These are phyloP conservation scores for Flaveria floridana DNA, from an alignment of 140 eudicot species.

Conservation along the genomic window DNA sequence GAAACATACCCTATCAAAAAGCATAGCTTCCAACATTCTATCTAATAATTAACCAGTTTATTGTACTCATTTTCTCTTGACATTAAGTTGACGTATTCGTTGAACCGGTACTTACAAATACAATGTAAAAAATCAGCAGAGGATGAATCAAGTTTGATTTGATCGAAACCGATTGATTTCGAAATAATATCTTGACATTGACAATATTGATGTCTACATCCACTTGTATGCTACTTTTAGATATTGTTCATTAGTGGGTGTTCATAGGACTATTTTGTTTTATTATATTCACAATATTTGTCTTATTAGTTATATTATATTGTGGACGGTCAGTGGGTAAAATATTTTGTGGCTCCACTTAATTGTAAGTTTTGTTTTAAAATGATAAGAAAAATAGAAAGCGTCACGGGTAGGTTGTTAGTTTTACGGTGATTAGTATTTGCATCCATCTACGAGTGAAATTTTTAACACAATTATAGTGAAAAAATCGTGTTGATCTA, in stretches of 20 bases:
- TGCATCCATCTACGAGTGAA: too few species aligned
- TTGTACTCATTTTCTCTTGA: neutral
- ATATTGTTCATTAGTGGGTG: neutral
- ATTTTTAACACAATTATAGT: too few species aligned
- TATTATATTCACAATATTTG: conserved; percentile 7
- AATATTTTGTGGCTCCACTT: too few species aligned
- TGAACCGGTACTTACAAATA: neutral
- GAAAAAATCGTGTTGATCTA: too few species aligned
- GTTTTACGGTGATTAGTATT: too few species aligned
- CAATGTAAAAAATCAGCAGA: conserved; percentile 13
- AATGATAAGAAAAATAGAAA: too few species aligned
- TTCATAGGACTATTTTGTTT: neutral
- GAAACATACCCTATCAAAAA: too few species aligned
- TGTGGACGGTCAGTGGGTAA: neutral
- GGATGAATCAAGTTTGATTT: conserved; percentile 4
- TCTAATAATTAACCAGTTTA: neutral
- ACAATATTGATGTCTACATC: conserved; percentile 9
- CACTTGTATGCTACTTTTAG: conserved; percentile 13
- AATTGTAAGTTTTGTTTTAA: too few species aligned
- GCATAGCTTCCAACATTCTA: too few species aligned
- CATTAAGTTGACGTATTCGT: neutral
- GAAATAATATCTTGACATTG: conserved; percentile 8
- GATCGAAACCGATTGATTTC: conserved; percentile 20
- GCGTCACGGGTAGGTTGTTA: too few species aligned
- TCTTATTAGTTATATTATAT: neutral